Evolutionary conservation across 306 rosid species (phyloP).

Genomic region (apple (Malus domestica)): ASM211411v1 NC_041796.1:7286001-7286500

Average conservation of each 20-base stretch:
- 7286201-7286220: background rate
- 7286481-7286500: constrained; percentile 6
- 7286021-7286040: constrained; percentile 60
- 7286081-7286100: constrained; percentile 86
- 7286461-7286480: constrained; percentile 14
- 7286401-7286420: constrained; percentile 60
- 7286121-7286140: constrained; percentile 77
- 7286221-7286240: background rate
- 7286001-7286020: constrained; percentile 45
- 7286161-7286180: constrained; percentile 59
- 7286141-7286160: constrained; percentile 51
- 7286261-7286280: background rate
- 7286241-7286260: background rate
- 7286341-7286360: background rate
- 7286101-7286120: constrained; percentile 89
- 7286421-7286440: constrained; percentile 40
- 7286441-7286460: constrained; percentile 6
- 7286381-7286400: background rate
- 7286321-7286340: background rate
- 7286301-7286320: background rate
- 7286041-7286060: constrained; percentile 56
- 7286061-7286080: constrained; percentile 70
- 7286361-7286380: background rate
- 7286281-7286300: background rate
- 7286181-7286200: constrained; percentile 60